Evolutionary conservation across 345 rosid genomes (phyloP).

Genomic region (Bruguiera parviflora): DNA sequence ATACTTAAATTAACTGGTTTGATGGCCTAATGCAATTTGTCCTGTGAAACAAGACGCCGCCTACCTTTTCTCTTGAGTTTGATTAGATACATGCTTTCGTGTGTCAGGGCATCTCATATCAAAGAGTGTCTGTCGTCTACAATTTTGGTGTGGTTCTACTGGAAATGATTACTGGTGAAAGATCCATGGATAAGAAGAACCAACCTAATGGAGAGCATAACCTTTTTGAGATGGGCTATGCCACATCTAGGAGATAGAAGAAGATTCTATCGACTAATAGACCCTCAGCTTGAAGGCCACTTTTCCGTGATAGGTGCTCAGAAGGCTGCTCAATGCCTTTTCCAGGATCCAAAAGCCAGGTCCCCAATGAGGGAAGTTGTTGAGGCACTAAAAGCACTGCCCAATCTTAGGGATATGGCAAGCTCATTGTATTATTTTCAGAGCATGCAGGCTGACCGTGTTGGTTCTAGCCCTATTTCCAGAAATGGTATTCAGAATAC

Average conservation of each 20-base stretch:
- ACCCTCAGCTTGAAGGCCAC: slow-evolving; percentile 82
- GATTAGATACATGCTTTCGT: neutral
- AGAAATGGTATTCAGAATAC: slow-evolving; percentile 42
- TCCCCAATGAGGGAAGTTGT: slow-evolving; percentile 81
- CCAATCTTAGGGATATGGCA: slow-evolving; percentile 74
- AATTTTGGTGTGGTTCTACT: slow-evolving; percentile 93
- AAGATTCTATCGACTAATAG: slow-evolving; percentile 68
- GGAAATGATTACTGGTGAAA: slow-evolving; percentile 85
- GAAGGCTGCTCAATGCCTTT: slow-evolving; percentile 75
- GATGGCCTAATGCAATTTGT: no score
- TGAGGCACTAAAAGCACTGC: slow-evolving; percentile 63
- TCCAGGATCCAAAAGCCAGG: slow-evolving; percentile 76
- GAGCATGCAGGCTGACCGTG: slow-evolving; percentile 58
- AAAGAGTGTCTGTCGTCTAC: slow-evolving; percentile 72
- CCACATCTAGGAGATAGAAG: slow-evolving; percentile 79
- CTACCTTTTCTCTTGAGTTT: neutral
- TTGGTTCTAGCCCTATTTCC: slow-evolving; percentile 21
- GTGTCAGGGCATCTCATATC: slow-evolving; percentile 81
- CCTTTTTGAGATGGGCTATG: slow-evolving; percentile 83
- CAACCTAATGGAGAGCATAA: slow-evolving; percentile 73
- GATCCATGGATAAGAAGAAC: slow-evolving; percentile 84
- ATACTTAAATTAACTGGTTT: no score
- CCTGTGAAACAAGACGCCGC: neutral
- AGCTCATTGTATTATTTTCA: slow-evolving; percentile 77
- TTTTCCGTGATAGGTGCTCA: slow-evolving; percentile 81